Percentiles rank a stretch among this genome's conserved stretches.
phyloP scores from a whole-genome alignment of 2,329 filamentous ascomycete genomes.

The Aspergillus puulaauensis region DNA sequence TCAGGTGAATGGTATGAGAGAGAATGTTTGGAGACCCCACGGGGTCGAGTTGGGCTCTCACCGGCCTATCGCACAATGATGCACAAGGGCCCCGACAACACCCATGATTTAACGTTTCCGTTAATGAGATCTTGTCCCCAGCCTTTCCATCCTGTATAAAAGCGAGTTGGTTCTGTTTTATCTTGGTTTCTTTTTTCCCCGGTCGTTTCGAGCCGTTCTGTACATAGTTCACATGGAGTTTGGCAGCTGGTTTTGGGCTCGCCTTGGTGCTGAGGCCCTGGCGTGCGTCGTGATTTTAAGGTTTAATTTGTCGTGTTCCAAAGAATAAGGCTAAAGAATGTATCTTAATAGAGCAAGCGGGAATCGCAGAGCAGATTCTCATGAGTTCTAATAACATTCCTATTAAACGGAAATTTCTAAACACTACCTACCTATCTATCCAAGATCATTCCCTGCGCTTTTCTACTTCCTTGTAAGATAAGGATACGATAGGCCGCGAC shows the following conservation, averaged over 20 bases:
- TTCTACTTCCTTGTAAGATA: no score
- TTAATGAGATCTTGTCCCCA: neutral
- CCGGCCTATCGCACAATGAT: slow-evolving; percentile 3
- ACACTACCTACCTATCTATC: no score
- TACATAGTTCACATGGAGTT: neutral
- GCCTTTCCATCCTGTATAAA: neutral
- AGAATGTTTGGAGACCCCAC: neutral
- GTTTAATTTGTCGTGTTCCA: neutral
- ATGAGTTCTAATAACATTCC: no score
- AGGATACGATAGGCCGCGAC: neutral
- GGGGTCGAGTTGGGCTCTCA: slow-evolving; percentile 2
- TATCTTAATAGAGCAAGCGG: neutral
- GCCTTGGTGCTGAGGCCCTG: neutral
- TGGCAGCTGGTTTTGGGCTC: neutral
- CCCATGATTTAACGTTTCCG: neutral
- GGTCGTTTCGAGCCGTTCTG: neutral
- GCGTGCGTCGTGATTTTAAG: neutral
- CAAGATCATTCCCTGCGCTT: no score
- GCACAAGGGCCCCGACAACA: neutral
- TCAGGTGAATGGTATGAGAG: neutral
- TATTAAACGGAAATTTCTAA: no score
- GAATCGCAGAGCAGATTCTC: neutral
- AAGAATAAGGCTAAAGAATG: neutral
- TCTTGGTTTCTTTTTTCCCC: neutral
- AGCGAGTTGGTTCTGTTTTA: neutral